phyloP scores from a whole-genome alignment of 345 rosid genomes.

The Cardiospermum halicacabum region DNA sequence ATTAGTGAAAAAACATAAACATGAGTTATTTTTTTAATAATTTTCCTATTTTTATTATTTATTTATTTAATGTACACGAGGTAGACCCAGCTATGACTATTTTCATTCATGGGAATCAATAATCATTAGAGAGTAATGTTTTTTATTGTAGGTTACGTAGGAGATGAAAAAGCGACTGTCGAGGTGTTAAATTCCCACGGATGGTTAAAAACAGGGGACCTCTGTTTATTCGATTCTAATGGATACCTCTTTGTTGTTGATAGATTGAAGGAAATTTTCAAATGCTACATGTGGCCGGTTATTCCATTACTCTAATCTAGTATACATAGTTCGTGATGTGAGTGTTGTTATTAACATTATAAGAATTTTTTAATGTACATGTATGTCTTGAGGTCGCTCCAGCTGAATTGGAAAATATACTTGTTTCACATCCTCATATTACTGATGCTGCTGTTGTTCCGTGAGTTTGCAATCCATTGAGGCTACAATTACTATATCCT shows the following conservation, averaged over 20 bases:
- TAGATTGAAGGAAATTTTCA: constrained; percentile 81
- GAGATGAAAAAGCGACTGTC: constrained; percentile 74
- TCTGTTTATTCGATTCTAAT: constrained; percentile 65
- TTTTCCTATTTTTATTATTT: no score
- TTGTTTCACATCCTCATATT: constrained; percentile 61
- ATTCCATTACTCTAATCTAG: neutral
- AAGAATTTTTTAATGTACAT: no score
- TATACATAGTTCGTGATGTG: no score
- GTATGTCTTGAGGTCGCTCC: constrained; percentile 72
- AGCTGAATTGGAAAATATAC: constrained; percentile 75
- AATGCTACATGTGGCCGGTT: constrained; percentile 91
- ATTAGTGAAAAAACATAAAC: no score
- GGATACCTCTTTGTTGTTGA: constrained; percentile 72
- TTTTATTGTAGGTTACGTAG: constrained; percentile 59
- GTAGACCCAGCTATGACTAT: neutral
- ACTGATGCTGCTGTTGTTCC: constrained; percentile 86
- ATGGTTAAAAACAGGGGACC: constrained; percentile 90
- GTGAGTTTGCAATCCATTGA: no score
- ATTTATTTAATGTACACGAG: no score
- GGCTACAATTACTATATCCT: no score
- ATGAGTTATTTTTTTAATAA: no score
- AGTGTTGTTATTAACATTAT: no score
- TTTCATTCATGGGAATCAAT: neutral
- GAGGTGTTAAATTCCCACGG: constrained; percentile 72
- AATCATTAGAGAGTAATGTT: neutral